Evolutionary conservation across 768 basidiomycete genomes (phyloP).

Genomic region (Agrocybe chaxingu): DNA sequence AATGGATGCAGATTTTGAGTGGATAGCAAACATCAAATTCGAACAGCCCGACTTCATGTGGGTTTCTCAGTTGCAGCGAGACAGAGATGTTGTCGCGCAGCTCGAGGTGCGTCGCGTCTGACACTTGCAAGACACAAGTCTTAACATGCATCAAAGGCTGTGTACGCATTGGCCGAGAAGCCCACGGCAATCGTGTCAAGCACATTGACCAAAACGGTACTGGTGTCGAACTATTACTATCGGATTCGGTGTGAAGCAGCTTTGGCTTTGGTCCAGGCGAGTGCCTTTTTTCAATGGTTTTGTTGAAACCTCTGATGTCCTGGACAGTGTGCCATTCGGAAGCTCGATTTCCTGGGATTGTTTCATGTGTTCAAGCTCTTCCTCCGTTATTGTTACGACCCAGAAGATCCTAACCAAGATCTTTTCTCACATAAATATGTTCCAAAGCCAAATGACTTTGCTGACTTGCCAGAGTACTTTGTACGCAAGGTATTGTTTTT

Average conservation of each 20-base stretch:
- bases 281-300: constrained; percentile 22
- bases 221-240: constrained; percentile 95
- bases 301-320: constrained; percentile 7
- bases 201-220: constrained; percentile 87
- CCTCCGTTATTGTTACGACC: constrained; percentile 86
- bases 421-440: constrained; percentile 85
- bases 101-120: constrained; percentile 66
- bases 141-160: constrained; percentile 54
- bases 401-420: constrained; percentile 77
- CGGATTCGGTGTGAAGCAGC: constrained; percentile 96
- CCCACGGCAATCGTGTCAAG: constrained; percentile 86
- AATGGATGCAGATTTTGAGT: constrained; percentile 98
- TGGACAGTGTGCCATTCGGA: constrained; percentile 75
- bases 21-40: constrained; percentile 91
- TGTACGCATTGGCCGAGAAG: constrained; percentile 78
- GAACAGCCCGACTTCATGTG: constrained; percentile 99
- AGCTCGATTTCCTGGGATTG: constrained; percentile 83
- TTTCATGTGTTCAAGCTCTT: constrained; percentile 97
- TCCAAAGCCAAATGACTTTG: constrained; percentile 94
- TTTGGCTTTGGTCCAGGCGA: constrained; percentile 73
- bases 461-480: constrained; percentile 89
- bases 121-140: not conserved
- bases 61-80: constrained; percentile 93
- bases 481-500: constrained; percentile 74
- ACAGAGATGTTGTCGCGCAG: constrained; percentile 96